Conservation (phyloP, 441 rosid genomes). For the Gossypium lobatum region DNA sequence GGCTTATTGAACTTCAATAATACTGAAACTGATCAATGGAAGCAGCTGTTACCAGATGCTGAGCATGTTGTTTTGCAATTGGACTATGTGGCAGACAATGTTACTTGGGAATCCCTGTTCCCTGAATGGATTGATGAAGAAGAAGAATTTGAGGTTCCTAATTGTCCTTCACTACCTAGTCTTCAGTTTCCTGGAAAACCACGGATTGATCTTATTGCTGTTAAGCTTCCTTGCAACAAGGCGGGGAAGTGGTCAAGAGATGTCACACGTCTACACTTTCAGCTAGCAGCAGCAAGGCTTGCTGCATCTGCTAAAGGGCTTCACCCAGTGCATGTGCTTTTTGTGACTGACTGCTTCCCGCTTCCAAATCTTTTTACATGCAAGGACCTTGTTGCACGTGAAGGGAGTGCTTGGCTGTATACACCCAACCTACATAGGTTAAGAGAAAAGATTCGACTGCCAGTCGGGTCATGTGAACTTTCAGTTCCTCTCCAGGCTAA, state of each 20-base stretch:
- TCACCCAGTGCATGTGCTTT: conserved; percentile 59
- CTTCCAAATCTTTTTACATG: conserved; percentile 70
- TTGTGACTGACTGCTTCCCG: conserved; percentile 63
- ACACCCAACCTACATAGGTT: conserved; percentile 49
- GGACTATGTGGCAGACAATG: conserved; percentile 27
- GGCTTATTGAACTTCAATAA: conserved; percentile 68
- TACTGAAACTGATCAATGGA: conserved; percentile 52
- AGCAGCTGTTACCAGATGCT: conserved; percentile 46
- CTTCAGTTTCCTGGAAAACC: conserved; percentile 65
- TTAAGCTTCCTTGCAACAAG: conserved; percentile 74
- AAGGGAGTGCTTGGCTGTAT: conserved; percentile 68
- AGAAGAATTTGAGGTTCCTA: conserved; percentile 72
- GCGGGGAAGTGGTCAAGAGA: conserved; percentile 71
- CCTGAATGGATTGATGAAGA: conserved; percentile 96
- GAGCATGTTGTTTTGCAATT: conserved; percentile 57
- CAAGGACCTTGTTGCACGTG: conserved; percentile 52
- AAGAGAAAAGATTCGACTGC: conserved; percentile 63
- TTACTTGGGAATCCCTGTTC: conserved; percentile 80
- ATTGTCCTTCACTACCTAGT: conserved; percentile 66
- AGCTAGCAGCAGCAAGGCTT: conserved; percentile 71
- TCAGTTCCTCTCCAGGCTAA: conserved; percentile 75
- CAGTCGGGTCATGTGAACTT: conserved; percentile 80
- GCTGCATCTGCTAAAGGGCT: conserved; percentile 69
- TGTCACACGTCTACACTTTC: conserved; percentile 73
- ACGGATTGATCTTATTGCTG: conserved; percentile 59